Evolutionary conservation across 2,329 filamentous ascomycete species (phyloP), one percentile per base, ranked within the genome.

Genomic region (Sporothrix variecibatus): DNA sequence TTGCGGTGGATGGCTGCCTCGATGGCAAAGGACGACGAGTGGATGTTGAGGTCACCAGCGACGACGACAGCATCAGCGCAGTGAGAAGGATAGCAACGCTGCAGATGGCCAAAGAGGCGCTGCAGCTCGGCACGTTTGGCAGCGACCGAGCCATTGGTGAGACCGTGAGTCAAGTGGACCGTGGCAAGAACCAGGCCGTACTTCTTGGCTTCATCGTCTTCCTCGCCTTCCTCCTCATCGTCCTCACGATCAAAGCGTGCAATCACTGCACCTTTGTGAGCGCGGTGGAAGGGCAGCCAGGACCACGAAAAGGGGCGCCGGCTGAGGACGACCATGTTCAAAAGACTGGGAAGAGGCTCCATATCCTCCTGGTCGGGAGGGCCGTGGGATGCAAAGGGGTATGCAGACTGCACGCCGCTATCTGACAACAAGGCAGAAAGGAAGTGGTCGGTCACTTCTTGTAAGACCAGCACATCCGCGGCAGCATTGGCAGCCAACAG

Each of bases 401-500:
- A 92, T 1, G 79, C 81, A 12, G 80, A 76, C 38, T 84, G 83
- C 31, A 92, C 82, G 1, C 81, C 77, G 1, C 81, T 74, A 72
- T 88, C 79, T 2, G 79, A 77, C 1, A 92, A 85, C 0, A 93
- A 81, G 73, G 85, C 86, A 0, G 84, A 83, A 0, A 93, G 84
- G 75, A 92, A 91, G 56, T 88, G 84, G 75, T 92, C 90, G 0
- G 89, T 91, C 0, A 92, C 87, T 80, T 92, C 91, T 78, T 92
- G 86, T 5, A 93, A 83, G 2, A 88, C 82, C 9, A 88, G 76
- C 2, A 88, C 80, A 73, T 89, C 86, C 8, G 87, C 82, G 0
- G 78, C 74, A 2, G 86, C 85, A 8, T 81, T 79, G 4, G 78
- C 73, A 0, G 84, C 83, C 4, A 88, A 78, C 2, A 89, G 79